These are phyloP conservation scores for Eimeria acervulina DNA, from an alignment of 169 alveolate genomes.

Conservation along the genomic window DNA sequence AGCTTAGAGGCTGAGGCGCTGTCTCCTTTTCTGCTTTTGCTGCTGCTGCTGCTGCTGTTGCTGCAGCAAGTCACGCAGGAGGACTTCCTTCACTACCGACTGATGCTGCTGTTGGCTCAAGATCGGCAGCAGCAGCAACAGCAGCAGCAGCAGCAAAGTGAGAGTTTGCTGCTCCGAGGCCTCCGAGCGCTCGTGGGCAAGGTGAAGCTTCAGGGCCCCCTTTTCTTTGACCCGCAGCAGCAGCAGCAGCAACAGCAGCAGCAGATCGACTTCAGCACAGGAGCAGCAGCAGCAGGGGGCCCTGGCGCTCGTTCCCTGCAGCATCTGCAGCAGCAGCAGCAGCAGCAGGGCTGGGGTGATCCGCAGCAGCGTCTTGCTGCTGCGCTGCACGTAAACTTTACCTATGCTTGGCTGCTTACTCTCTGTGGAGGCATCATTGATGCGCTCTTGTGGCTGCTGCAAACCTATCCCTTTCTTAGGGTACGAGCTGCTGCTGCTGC, in stretches of 20 bases:
- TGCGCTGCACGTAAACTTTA: constrained; percentile 28
- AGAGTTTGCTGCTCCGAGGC: constrained; percentile 10
- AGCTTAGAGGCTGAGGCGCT: background rate
- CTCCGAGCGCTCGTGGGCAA: constrained; percentile 17
- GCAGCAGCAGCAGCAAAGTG: constrained; percentile 24
- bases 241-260: background rate
- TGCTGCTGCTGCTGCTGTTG: background rate
- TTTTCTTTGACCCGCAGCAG: constrained; percentile 57
- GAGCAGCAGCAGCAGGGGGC: constrained; percentile 25
- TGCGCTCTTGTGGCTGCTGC: background rate
- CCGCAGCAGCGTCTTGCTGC: constrained; percentile 38
- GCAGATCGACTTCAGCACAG: background rate
- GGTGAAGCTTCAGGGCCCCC: constrained; percentile 49
- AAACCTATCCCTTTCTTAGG: constrained; percentile 26
- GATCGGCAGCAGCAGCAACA: constrained; percentile 28
- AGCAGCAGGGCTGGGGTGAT: constrained; percentile 4
- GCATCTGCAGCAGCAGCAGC: no score
- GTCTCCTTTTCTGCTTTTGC: no score
- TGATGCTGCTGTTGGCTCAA: constrained; percentile 38
- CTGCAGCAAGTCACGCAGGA: constrained; percentile 72
- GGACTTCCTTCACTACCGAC: constrained; percentile 75
- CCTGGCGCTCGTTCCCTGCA: background rate
- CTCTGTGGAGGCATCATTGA: constrained; percentile 41
- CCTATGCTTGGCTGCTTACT: background rate
- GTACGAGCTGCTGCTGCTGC: background rate